Conservation (phyloP, 2,329 filamentous ascomycete genomes). For the Ceratocystis smalleyi region DNA sequence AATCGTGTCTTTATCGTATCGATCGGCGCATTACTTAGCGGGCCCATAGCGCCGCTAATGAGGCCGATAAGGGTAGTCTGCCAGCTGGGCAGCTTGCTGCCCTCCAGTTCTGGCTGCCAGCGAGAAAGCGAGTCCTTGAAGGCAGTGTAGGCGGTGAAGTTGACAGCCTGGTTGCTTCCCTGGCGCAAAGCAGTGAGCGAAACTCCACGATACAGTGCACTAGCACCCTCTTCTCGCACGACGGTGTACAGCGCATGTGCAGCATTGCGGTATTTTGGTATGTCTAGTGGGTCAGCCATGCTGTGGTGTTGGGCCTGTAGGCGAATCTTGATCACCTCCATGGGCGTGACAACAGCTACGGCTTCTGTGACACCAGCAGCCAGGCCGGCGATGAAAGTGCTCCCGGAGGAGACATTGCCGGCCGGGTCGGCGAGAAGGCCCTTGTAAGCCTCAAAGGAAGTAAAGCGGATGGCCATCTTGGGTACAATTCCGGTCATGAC, state of each 20-base stretch:
- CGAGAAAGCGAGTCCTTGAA: constrained; percentile 66
- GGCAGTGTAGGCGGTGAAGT: constrained; percentile 95
- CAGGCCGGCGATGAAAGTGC: constrained; percentile 64
- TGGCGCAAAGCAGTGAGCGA: constrained; percentile 84
- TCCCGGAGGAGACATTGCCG: constrained; percentile 51
- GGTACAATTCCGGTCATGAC: constrained; percentile 92
- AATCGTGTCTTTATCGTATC: constrained; percentile 97
- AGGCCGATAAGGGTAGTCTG: constrained; percentile 86
- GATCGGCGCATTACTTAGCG: constrained; percentile 90
- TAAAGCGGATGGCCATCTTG: constrained; percentile 99
- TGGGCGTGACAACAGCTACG: constrained; percentile 88
- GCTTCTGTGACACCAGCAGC: constrained; percentile 91
- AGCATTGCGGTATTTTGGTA: constrained; percentile 95
- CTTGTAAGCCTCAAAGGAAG: constrained; percentile 94
- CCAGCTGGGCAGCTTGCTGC: constrained; percentile 58
- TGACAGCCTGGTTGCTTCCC: constrained; percentile 93
- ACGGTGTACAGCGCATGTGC: constrained; percentile 74
- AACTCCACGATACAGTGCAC: constrained; percentile 83
- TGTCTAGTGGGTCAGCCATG: constrained; percentile 89
- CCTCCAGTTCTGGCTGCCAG: constrained; percentile 53
- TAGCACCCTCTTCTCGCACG: constrained; percentile 73
- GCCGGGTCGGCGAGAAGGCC: constrained; percentile 56
- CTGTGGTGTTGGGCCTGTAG: constrained; percentile 95
- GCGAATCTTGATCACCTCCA: constrained; percentile 98
- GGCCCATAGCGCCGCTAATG: constrained; percentile 85